Conservation (phyloP, 2,329 filamentous ascomycete genomes). For the Coccinonectria pachysandricola region DNA sequence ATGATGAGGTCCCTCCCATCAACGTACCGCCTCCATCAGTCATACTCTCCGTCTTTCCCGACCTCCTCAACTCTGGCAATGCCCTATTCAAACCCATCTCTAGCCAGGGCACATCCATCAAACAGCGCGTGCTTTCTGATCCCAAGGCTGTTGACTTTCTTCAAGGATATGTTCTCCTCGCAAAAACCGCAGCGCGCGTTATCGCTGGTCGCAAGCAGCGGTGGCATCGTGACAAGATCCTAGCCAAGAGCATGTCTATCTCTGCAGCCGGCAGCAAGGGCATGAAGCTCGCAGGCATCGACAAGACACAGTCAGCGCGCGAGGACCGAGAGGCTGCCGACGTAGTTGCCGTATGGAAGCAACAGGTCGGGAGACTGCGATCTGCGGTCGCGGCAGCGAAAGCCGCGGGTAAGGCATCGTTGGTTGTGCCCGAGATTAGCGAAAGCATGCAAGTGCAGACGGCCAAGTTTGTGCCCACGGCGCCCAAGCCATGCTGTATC, state of each 20-base stretch:
- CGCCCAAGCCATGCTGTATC: conserved; percentile 66
- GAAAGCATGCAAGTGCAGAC: conserved; percentile 59
- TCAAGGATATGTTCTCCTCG: conserved; percentile 51
- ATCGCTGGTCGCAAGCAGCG: conserved; percentile 76
- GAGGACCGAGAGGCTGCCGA: conserved; percentile 81
- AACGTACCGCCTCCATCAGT: conserved; percentile 86
- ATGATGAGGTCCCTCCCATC: conserved; percentile 53
- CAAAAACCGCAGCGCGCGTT: conserved; percentile 63
- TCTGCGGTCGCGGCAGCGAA: conserved; percentile 61
- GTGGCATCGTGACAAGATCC: conserved; percentile 81
- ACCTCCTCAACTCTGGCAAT: conserved; percentile 57
- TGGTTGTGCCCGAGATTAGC: conserved; percentile 58
- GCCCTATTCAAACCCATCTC: conserved; percentile 56
- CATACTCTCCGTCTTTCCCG: conserved; percentile 65
- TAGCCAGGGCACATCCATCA: conserved; percentile 44
- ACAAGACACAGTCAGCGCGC: conserved; percentile 69
- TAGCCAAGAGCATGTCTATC: conserved; percentile 84
- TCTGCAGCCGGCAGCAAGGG: conserved; percentile 65
- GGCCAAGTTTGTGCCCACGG: conserved; percentile 63
- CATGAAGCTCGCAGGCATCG: conserved; percentile 85
- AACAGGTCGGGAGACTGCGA: conserved; percentile 63
- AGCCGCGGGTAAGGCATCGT: conserved; percentile 39
- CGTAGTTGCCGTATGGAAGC: conserved; percentile 63
- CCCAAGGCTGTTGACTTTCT: conserved; percentile 54
- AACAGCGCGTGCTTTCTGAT: conserved; percentile 54